phyloP scores from a whole-genome alignment of 352 stramenopile genomes.

The Stephanocyclus meneghinianus region DNA sequence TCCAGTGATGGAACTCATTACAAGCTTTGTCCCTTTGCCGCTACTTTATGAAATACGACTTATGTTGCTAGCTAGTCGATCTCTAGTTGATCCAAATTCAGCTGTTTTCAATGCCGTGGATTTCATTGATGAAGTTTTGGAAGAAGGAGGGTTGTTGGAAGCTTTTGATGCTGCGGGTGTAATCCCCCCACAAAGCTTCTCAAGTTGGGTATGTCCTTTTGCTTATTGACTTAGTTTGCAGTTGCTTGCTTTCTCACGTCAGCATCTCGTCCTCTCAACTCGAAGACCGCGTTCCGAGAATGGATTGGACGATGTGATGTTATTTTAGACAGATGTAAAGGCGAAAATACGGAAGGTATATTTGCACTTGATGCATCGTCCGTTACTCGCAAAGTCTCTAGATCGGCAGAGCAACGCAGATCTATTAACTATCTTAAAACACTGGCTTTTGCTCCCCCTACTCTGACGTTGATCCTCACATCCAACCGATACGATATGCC shows the following conservation, averaged over 20 bases:
- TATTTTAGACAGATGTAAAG: conserved; percentile 25
- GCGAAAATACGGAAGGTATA: conserved; percentile 6
- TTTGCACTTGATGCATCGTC: not conserved
- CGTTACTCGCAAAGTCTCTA: conserved; percentile 8
- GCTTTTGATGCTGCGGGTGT: conserved; percentile 47
- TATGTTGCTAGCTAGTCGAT: conserved; percentile 39
- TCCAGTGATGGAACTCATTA: conserved; percentile 55
- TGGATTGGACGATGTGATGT: conserved; percentile 37
- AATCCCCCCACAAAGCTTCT: conserved; percentile 42
- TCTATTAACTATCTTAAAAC: conserved; percentile 32
- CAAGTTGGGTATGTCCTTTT: conserved; percentile 44
- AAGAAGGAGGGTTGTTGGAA: conserved; percentile 53
- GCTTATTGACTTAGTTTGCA: not conserved
- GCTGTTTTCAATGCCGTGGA: conserved; percentile 52
- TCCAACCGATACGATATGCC: conserved; percentile 47
- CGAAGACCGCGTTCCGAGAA: conserved; percentile 25
- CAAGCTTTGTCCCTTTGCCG: conserved; percentile 59
- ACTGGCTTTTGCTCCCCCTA: conserved; percentile 21
- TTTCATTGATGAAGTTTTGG: conserved; percentile 69
- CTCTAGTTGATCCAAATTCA: conserved; percentile 49
- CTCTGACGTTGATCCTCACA: conserved; percentile 27
- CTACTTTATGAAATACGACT: conserved; percentile 52
- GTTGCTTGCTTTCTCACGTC: too few species aligned
- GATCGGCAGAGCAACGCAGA: conserved; percentile 16
- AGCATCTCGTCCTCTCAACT: too few species aligned